Evolutionary conservation across 2,329 filamentous ascomycete genomes (phyloP), one percentile per base, ranked within the genome.

Genomic region (Dothideomycetidae sp.): DNA sequence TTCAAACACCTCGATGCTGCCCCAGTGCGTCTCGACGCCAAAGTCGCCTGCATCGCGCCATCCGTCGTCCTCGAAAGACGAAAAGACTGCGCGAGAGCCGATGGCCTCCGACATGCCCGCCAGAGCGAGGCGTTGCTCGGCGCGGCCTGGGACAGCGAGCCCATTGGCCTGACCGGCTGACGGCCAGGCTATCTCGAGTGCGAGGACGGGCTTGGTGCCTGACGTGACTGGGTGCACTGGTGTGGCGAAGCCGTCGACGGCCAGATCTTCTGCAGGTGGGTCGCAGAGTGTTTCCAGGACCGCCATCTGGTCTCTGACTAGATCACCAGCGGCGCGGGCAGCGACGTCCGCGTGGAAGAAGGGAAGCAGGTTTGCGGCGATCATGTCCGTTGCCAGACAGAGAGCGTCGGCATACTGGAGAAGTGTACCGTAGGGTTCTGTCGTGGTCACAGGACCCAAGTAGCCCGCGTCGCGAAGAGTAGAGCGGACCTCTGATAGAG

Each of bases 141-240:
- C 29, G 4, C 48, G 34, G 48, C 81, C 75, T 40, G 86, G 75
- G 50, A 81, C 65, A 41, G 85, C 85, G 13, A 54, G 54, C 43
- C 82, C 83, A 62, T 90, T 88, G 63, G 72, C 59, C 18, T 58
- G 50, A 55, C 86, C 86, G 5, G 56, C 48, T 37, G 66, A 75
- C 46, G 88, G 88, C 85, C 86, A 96, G 52, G 88, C 88, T 40
- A 80, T 81, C 75, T 96, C 88, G 49, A 92, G 69, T 64, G 88
- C 83, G 67, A 83, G 75, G 48, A 77, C 78, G 26, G 72, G 63
- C 67, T 81, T 81, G 55, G 43, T 31, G n/a, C 29, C 29, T 26
- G 21, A 7, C n/a, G 7, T n/a, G n/a, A n/a, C n/a, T n/a, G n/a
- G n/a, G n/a, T n/a, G n/a, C n/a, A n/a, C n/a, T n/a, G n/a, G n/a